Evolutionary conservation across 2,329 filamentous ascomycete species (phyloP), one percentile per base, ranked within the genome.

Genomic region (Emericellopsis atlantica): DNA sequence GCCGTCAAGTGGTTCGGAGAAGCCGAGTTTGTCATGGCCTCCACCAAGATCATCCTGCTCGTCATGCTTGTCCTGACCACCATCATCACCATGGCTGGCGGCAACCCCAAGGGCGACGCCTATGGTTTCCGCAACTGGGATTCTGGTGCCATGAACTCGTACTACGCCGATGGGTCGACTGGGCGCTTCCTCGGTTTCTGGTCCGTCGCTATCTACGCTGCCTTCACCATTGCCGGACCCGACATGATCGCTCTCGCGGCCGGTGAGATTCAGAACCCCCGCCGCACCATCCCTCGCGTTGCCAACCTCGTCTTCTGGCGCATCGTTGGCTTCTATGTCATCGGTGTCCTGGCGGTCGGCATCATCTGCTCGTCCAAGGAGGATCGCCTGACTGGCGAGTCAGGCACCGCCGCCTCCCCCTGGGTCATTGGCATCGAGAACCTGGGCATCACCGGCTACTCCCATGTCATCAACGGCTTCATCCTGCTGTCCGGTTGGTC

Each of bases 291-390:
- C 58, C 81, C 81, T 1, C 72, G 70, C 43, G 81, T 82, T 1
- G 84, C 74, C 61, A 84, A 83, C 47, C 76, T 77, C 36, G 79
- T 85, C 29, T 85, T 86, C 59, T 84, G 81, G 57, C 78, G 83
- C 38, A 65, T 87, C 26, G 79, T 79, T 1, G 60, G 70, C 2
- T 85, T 87, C 60, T 86, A 85, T 58, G 70, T 85, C n/a, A 65
- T 86, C 54, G 47, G 65, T 66, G 70, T 80, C 32, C 71, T 77
- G 43, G 65, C 67, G 11, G 70, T 73, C 3, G 64, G 69, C 12
- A 66, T 78, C 37, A 62, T 74, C 22, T 63, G 73, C 40, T 73
- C 70, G 49, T 72, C 60, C 59, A 74, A 64, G 43, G 69, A 62
- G 22, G 29, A 44, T 1, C 49, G 52, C 7, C 56, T 44, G 71